phyloP scores from a whole-genome alignment of 2,329 filamentous ascomycete species.

The Fusarium mangiferae region DNA sequence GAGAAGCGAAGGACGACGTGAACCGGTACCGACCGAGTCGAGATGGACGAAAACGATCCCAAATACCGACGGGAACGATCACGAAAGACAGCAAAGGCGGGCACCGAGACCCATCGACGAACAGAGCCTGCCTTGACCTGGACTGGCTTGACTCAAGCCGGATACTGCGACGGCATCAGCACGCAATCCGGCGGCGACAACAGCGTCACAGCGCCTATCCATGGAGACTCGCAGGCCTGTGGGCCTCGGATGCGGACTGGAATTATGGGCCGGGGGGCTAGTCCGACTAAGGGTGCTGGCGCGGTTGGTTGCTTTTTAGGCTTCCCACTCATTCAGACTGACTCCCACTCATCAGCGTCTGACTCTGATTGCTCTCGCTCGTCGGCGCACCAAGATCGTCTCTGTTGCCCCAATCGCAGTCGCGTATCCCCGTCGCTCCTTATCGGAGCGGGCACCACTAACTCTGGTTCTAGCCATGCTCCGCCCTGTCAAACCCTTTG shows the following conservation, averaged over 20 bases:
- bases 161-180: slow-evolving; percentile 34
- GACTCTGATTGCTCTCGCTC: slow-evolving; percentile 18
- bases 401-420: slow-evolving; percentile 31
- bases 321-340: slow-evolving; percentile 22
- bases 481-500: slow-evolving; percentile 42
- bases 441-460: slow-evolving; percentile 34
- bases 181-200: slow-evolving; percentile 41
- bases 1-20: background rate
- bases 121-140: slow-evolving; percentile 33
- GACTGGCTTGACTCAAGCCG: slow-evolving; percentile 38
- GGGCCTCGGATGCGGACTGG: slow-evolving; percentile 38
- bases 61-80: slow-evolving; percentile 29
- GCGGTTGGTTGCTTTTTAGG: slow-evolving; percentile 41
- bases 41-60: slow-evolving; percentile 34
- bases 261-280: slow-evolving; percentile 43
- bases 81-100: slow-evolving; percentile 30
- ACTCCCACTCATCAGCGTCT: slow-evolving; percentile 21
- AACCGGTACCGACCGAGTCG: slow-evolving; percentile 24
- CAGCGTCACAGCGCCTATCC: slow-evolving; percentile 41
- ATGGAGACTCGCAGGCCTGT: slow-evolving; percentile 30
- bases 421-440: slow-evolving; percentile 26
- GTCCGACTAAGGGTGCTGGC: slow-evolving; percentile 30
- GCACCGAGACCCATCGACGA: slow-evolving; percentile 30
- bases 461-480: slow-evolving; percentile 36
- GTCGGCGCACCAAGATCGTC: slow-evolving; percentile 30